These are phyloP conservation scores for Jaenimonas drosophilae DNA, from an alignment of 208 protist species.

Conservation along the genomic window DNA sequence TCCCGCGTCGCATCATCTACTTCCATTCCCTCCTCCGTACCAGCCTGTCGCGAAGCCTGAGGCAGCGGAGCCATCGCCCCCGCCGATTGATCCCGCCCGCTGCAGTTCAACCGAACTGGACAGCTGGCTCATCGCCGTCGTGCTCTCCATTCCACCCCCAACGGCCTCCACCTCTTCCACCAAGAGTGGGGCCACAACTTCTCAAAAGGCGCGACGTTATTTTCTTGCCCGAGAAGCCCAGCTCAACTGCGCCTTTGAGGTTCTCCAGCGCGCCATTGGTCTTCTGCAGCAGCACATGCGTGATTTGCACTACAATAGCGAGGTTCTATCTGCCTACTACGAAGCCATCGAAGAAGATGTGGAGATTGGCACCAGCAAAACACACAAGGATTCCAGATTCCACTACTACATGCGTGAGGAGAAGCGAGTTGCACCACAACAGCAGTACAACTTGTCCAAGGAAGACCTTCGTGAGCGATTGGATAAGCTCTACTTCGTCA, in stretches of 20 bases:
- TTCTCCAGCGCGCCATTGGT: conserved; percentile 23
- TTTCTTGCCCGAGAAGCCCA: conserved; percentile 11
- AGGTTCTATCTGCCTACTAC: conserved; percentile 52
- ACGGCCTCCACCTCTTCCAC: conserved; percentile 7
- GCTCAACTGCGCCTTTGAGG: conserved; percentile 18
- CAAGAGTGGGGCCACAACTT: not conserved
- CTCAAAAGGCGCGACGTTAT: conserved; percentile 9
- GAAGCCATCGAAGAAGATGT: conserved; percentile 45
- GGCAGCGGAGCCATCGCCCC: too few species aligned
- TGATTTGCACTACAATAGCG: conserved; percentile 14
- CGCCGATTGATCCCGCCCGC: conserved; percentile 25
- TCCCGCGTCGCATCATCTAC: too few species aligned
- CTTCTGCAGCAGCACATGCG: conserved; percentile 17
- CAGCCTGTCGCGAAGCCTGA: too few species aligned
- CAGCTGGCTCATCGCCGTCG: conserved; percentile 31
- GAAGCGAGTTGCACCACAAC: conserved; percentile 18
- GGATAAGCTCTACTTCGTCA: conserved; percentile 35
- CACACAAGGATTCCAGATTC: conserved; percentile 19
- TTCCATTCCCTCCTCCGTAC: too few species aligned
- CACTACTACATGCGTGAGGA: conserved; percentile 32
- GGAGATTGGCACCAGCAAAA: conserved; percentile 3
- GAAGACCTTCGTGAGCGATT: conserved; percentile 21
- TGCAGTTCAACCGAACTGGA: conserved; percentile 18
- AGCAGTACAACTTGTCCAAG: conserved; percentile 26
- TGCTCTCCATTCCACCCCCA: conserved; percentile 20